phyloP scores from a whole-genome alignment of 345 rosid species.

The Hibiscus mutabilis region DNA sequence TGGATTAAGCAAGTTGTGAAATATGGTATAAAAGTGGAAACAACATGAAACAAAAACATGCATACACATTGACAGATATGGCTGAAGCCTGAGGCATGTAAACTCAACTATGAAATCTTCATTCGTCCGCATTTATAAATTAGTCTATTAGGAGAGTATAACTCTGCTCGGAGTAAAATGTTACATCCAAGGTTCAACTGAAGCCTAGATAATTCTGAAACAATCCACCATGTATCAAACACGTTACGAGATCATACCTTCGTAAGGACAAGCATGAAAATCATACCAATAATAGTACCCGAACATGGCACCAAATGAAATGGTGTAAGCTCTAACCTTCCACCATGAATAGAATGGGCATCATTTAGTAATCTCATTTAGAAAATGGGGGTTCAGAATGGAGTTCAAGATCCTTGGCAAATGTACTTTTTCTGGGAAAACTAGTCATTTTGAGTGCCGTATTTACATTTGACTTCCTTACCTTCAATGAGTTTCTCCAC shows the following conservation, averaged over 20 bases:
- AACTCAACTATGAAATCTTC: background rate
- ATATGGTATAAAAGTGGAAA: too few species aligned
- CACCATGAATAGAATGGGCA: background rate
- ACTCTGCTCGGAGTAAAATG: background rate
- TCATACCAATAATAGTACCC: background rate
- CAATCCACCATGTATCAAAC: background rate
- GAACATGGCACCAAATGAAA: background rate
- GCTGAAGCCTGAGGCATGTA: background rate
- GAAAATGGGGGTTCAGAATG: background rate
- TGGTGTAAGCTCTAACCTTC: background rate
- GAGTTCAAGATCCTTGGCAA: background rate
- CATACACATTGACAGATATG: background rate
- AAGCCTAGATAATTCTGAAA: background rate
- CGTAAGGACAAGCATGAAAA: background rate
- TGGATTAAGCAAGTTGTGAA: too few species aligned
- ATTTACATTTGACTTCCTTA: slow-evolving; percentile 46
- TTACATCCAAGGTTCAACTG: background rate
- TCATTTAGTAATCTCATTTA: background rate
- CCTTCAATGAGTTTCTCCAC: slow-evolving; percentile 77
- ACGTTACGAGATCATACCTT: background rate
- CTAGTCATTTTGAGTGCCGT: slow-evolving; percentile 29
- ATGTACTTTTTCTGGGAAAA: background rate
- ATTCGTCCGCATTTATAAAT: background rate
- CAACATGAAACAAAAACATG: background rate
- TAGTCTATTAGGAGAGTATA: background rate